A percentile compares a stretch with the other conserved stretches of the same genome.
These are phyloP conservation scores for Hirschioporus abietinus DNA, from an alignment of 768 basidiomycete genomes.

Conservation along the genomic window DNA sequence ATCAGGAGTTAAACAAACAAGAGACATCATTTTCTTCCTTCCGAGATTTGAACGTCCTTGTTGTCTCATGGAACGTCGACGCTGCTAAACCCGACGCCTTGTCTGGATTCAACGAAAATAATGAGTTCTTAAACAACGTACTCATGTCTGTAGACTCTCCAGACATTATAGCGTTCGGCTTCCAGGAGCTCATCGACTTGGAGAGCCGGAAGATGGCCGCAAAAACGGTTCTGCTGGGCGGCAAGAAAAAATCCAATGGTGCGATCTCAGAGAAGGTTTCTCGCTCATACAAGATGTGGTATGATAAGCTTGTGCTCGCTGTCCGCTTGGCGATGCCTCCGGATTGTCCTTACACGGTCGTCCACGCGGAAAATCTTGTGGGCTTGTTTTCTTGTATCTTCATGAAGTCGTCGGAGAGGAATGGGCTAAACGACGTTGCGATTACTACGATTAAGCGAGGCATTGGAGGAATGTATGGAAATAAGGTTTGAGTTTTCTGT, in stretches of 20 bases:
- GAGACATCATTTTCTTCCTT: slow-evolving; percentile 77
- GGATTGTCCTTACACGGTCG: slow-evolving; percentile 70
- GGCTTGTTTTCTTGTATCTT: slow-evolving; percentile 78
- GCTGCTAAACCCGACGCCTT: slow-evolving; percentile 79
- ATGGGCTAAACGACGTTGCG: slow-evolving; percentile 55
- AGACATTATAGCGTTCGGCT: slow-evolving; percentile 89
- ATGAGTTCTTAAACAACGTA: slow-evolving; percentile 73
- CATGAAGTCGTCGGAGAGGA: slow-evolving; percentile 61
- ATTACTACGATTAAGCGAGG: slow-evolving; percentile 88
- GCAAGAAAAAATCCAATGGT: slow-evolving; percentile 47
- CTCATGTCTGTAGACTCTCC: slow-evolving; percentile 68
- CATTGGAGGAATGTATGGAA: slow-evolving; percentile 90
- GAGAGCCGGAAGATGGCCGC: slow-evolving; percentile 89
- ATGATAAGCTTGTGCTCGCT: slow-evolving; percentile 68
- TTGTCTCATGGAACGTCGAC: slow-evolving; percentile 92
- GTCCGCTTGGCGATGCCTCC: slow-evolving; percentile 71
- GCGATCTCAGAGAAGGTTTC: slow-evolving; percentile 76
- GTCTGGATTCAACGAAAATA: slow-evolving; percentile 58
- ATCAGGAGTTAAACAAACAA: slow-evolving; percentile 66
- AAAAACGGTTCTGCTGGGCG: slow-evolving; percentile 80
- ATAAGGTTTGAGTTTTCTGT: slow-evolving; percentile 60
- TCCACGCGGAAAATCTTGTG: slow-evolving; percentile 85
- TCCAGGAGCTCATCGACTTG: slow-evolving; percentile 97
- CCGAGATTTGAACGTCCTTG: slow-evolving; percentile 69
- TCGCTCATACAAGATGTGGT: slow-evolving; percentile 83